Evolutionary conservation across 2,329 filamentous ascomycete genomes (phyloP).

Genomic region (Leptographium procerum): DNA sequence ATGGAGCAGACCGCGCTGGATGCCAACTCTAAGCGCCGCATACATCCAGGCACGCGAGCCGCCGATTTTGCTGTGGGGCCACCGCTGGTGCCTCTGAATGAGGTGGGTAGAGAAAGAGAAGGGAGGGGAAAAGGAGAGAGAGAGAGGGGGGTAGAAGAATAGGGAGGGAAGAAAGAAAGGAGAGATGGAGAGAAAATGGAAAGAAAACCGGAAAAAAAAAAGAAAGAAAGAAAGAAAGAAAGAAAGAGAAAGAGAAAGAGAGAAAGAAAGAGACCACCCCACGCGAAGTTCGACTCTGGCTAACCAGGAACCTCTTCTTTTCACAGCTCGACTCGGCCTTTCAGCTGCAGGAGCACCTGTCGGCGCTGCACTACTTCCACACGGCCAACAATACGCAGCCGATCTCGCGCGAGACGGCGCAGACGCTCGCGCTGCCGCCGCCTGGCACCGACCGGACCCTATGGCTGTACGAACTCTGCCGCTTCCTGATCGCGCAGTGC

Average conservation of each 20-base stretch:
- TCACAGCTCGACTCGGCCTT: conserved; percentile 97
- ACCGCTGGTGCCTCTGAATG: conserved; percentile 71
- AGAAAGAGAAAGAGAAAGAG: no score
- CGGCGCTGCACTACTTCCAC: conserved; percentile 76
- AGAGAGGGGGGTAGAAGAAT: no score
- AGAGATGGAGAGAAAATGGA: no score
- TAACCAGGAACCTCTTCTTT: no score
- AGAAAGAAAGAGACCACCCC: no score
- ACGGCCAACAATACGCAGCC: conserved; percentile 58
- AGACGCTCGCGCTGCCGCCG: conserved; percentile 67
- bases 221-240: no score
- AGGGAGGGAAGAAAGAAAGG: no score
- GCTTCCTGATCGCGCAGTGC: conserved; percentile 88
- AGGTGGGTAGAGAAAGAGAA: no score
- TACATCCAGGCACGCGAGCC: conserved; percentile 86
- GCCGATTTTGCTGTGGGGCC: conserved; percentile 87
- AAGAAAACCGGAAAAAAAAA: no score
- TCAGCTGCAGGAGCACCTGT: conserved; percentile 92
- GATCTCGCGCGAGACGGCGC: conserved; percentile 64
- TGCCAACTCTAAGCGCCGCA: conserved; percentile 67
- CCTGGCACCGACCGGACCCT: conserved; percentile 72
- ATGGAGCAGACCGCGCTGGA: conserved; percentile 56
- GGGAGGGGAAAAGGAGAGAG: no score
- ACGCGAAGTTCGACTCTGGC: no score
- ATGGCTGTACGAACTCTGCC: conserved; percentile 96